These are phyloP conservation scores for Solanum arcanum DNA, from an alignment of 257 asterid genomes.

Conservation along the genomic window DNA sequence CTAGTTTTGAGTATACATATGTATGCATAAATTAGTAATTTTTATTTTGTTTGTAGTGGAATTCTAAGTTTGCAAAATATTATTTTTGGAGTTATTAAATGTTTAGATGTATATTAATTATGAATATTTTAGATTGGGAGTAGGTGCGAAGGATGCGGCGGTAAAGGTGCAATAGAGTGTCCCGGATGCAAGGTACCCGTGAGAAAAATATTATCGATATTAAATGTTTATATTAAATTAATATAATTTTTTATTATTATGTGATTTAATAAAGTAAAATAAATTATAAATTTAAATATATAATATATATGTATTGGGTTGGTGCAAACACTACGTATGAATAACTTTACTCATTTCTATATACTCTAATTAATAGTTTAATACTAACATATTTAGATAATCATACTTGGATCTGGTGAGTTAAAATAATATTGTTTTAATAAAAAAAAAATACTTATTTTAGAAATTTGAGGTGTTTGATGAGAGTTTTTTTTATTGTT, in stretches of 20 bases:
- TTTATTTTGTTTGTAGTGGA: background rate
- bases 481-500: background rate
- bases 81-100: background rate
- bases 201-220: no score
- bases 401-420: background rate
- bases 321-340: no score
- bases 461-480: background rate
- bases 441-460: background rate
- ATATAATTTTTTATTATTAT: no score
- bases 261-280: no score
- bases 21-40: background rate
- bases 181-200: constrained; percentile 60
- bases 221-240: no score
- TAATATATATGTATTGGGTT: no score
- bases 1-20: background rate
- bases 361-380: no score
- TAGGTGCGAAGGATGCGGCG: constrained; percentile 56
- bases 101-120: background rate
- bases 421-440: background rate
- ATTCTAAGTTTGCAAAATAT: background rate
- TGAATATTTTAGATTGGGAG: constrained; percentile 27
- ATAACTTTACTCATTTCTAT: no score
- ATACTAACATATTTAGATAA: background rate
- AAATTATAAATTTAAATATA: no score
- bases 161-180: constrained; percentile 81